These are phyloP conservation scores for Simplicillium aogashimaense DNA, from an alignment of 2,329 filamentous ascomycete genomes.

Conservation along the genomic window DNA sequence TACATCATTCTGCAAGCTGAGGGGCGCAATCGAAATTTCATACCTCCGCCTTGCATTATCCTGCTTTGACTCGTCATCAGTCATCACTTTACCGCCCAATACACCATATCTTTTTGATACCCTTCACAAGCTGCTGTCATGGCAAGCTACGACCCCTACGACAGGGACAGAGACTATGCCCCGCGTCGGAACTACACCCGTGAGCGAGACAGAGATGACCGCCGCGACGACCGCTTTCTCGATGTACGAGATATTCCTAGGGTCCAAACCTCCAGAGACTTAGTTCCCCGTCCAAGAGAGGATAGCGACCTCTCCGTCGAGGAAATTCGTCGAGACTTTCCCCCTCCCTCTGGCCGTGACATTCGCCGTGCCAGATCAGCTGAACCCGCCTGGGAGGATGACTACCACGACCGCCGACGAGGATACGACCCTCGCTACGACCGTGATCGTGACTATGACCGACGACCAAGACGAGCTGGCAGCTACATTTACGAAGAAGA, in stretches of 20 bases:
- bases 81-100: too few species aligned
- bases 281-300: conserved; percentile 53
- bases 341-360: conserved; percentile 50
- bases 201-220: conserved; percentile 46
- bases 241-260: conserved; percentile 41
- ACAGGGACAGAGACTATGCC: conserved; percentile 34
- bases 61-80: too few species aligned
- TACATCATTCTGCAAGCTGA: too few species aligned
- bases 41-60: too few species aligned
- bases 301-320: conserved; percentile 70
- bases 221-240: conserved; percentile 42
- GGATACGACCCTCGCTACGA: conserved; percentile 44
- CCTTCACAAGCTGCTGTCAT: conserved; percentile 12
- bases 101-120: neutral
- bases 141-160: conserved; percentile 45
- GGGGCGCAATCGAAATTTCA: too few species aligned
- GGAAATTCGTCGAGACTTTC: conserved; percentile 77
- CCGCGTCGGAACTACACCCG: conserved; percentile 36
- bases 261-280: conserved; percentile 35
- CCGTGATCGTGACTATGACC: conserved; percentile 25
- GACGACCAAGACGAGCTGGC: conserved; percentile 35
- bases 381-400: conserved; percentile 49
- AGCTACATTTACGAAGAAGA: conserved; percentile 46
- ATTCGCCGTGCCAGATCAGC: conserved; percentile 54
- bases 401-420: conserved; percentile 31